Conservation (phyloP, 2,329 filamentous ascomycete genomes). For the Arachnopeziza araneosa region DNA sequence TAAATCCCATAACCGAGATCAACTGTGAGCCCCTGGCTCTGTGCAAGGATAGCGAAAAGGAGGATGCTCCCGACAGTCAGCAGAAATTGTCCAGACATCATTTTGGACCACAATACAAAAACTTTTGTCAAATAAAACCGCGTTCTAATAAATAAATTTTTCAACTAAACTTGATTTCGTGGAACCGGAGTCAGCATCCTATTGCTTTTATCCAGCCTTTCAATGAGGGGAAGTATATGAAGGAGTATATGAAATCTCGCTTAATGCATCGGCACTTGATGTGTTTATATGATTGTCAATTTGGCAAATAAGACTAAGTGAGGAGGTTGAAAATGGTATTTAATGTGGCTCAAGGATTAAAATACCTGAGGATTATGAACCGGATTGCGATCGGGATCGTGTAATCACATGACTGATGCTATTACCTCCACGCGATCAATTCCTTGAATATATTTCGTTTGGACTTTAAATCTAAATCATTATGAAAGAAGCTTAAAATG, state of each 20-base stretch:
- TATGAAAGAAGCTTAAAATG: too few relatives aligned
- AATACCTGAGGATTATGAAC: too few relatives aligned
- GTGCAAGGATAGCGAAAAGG: not conserved
- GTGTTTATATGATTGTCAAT: too few relatives aligned
- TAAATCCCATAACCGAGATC: constrained; percentile 4
- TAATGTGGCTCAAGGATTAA: too few relatives aligned
- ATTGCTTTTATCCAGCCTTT: not conserved
- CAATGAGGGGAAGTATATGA: not conserved
- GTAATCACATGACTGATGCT: too few relatives aligned
- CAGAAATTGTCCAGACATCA: not conserved
- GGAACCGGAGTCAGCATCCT: not conserved
- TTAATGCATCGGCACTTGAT: not conserved
- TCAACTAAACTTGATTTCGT: not conserved
- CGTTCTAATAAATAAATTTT: not conserved
- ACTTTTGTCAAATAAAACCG: not conserved
- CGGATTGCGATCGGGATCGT: too few relatives aligned
- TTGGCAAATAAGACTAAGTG: too few relatives aligned
- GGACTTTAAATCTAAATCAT: too few relatives aligned
- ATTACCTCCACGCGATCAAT: too few relatives aligned
- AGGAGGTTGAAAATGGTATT: too few relatives aligned
- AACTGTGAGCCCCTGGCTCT: not conserved
- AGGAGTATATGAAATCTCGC: not conserved
- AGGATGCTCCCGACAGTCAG: not conserved
- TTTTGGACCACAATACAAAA: not conserved
- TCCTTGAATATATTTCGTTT: too few relatives aligned